phyloP scores from a whole-genome alignment of 2,329 filamentous ascomycete species.

The Epichloe elymi region DNA sequence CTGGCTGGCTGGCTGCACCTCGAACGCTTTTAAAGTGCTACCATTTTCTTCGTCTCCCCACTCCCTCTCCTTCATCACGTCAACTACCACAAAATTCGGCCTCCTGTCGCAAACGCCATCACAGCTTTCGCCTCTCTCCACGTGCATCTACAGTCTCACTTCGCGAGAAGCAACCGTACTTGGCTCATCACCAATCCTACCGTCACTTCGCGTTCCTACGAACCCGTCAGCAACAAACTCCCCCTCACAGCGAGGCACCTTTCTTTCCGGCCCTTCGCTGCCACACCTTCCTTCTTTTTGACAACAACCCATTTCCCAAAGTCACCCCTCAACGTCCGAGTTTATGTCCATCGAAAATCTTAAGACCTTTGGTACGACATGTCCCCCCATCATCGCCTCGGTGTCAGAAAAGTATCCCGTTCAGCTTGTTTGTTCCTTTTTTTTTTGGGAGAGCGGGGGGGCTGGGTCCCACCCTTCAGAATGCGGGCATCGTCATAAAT shows the following conservation, averaged over 20 bases:
- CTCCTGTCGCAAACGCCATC: constrained; percentile 4
- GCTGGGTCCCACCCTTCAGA: neutral
- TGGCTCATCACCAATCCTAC: neutral
- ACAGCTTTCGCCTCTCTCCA: constrained; percentile 1
- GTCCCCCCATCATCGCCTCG: too few relatives aligned
- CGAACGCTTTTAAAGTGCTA: neutral
- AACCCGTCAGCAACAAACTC: constrained; percentile 8
- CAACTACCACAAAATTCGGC: constrained; percentile 1
- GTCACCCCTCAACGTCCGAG: constrained; percentile 54
- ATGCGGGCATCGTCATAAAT: constrained; percentile 13
- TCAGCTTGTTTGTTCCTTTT: neutral
- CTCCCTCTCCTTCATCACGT: constrained; percentile 1
- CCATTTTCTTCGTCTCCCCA: constrained; percentile 5
- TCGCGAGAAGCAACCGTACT: neutral
- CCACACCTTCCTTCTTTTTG: constrained; percentile 18
- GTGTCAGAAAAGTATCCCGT: neutral
- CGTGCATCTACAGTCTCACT: neutral
- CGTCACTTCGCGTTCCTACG: constrained; percentile 7
- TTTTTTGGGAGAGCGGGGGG: neutral
- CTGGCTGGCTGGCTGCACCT: neutral
- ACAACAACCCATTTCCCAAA: constrained; percentile 37
- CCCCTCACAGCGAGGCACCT: constrained; percentile 29
- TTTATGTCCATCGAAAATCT: constrained; percentile 99
- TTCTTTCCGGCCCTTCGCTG: constrained; percentile 36
- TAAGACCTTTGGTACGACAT: constrained; percentile 72